Conservation (phyloP, 768 basidiomycete genomes). For the Aureoboletus auriporus region DNA sequence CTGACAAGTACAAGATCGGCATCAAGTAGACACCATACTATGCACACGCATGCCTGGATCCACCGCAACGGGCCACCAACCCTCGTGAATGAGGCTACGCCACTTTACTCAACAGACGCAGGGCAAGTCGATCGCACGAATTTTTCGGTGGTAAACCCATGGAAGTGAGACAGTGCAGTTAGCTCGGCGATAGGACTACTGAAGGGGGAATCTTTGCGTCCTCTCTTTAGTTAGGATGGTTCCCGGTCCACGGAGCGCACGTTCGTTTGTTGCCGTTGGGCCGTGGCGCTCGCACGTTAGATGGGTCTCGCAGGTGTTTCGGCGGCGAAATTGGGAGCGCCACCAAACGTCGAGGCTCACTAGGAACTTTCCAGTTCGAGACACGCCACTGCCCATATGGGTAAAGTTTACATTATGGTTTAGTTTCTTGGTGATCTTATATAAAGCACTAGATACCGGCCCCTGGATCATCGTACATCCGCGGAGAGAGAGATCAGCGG, state of each 20-base stretch:
- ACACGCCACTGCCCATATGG: conserved; percentile 19
- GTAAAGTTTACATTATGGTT: conserved; percentile 25
- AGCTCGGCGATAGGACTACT: conserved; percentile 19
- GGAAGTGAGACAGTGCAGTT: conserved; percentile 10
- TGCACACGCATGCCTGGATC: no score
- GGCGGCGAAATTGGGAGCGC: not conserved
- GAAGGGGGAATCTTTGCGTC: conserved; percentile 4
- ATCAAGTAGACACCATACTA: not conserved
- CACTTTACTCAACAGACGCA: not conserved
- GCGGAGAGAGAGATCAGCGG: no score
- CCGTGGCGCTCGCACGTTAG: not conserved
- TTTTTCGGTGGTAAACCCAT: conserved; percentile 16
- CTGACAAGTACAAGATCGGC: not conserved
- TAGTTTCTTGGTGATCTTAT: conserved; percentile 5
- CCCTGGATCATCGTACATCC: no score
- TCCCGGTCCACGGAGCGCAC: conserved; percentile 4
- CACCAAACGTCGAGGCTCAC: not conserved
- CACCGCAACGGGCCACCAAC: not conserved
- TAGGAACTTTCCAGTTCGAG: not conserved
- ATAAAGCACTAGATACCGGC: no score
- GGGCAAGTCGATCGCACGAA: conserved; percentile 18
- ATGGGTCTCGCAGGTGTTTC: not conserved
- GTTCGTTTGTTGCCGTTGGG: not conserved
- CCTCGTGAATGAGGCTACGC: not conserved
- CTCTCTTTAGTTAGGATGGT: not conserved